Percentiles rank a stretch among this genome's conserved stretches.
These are phyloP conservation scores for Ananas comosus DNA, from an alignment of 176 grass and related monocot genomes.

Conservation along the genomic window DNA sequence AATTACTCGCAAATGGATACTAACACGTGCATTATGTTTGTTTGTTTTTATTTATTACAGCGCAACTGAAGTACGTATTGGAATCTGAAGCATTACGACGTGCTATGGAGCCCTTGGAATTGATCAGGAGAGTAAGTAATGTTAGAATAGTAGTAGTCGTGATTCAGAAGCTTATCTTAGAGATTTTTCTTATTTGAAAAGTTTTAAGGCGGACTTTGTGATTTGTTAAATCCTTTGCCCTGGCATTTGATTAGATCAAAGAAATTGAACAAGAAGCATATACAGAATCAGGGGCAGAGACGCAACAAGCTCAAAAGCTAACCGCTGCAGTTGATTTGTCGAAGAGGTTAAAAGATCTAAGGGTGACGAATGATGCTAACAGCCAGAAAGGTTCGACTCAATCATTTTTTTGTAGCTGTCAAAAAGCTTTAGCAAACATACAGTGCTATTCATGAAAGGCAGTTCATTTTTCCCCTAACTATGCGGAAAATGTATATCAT, in stretches of 20 bases:
- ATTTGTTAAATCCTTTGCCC: constrained; percentile 3
- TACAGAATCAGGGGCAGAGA: constrained; percentile 33
- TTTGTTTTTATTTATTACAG: constrained; percentile 26
- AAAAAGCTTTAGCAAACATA: too few relatives aligned
- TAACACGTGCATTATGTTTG: background rate
- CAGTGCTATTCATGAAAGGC: background rate
- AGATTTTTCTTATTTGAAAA: too few relatives aligned
- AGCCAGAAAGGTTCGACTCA: constrained; percentile 73
- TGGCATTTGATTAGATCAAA: constrained; percentile 47
- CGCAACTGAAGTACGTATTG: constrained; percentile 66
- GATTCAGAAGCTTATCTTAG: background rate
- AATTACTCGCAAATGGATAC: background rate
- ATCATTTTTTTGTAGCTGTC: background rate
- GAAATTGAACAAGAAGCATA: constrained; percentile 84
- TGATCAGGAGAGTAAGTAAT: constrained; percentile 73
- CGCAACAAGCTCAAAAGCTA: constrained; percentile 55
- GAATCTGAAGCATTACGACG: constrained; percentile 71
- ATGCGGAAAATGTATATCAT: too few relatives aligned
- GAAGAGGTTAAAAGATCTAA: constrained; percentile 67
- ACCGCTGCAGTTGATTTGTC: constrained; percentile 82
- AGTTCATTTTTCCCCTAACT: too few relatives aligned
- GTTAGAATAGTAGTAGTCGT: background rate
- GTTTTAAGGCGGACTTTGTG: background rate
- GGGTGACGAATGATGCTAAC: constrained; percentile 64
- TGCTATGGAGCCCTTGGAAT: constrained; percentile 78